Percentiles rank a stretch among this genome's conserved stretches.
phyloP scores from a whole-genome alignment of 2,329 filamentous ascomycete species.

The Ceratocystiopsis minuta region DNA sequence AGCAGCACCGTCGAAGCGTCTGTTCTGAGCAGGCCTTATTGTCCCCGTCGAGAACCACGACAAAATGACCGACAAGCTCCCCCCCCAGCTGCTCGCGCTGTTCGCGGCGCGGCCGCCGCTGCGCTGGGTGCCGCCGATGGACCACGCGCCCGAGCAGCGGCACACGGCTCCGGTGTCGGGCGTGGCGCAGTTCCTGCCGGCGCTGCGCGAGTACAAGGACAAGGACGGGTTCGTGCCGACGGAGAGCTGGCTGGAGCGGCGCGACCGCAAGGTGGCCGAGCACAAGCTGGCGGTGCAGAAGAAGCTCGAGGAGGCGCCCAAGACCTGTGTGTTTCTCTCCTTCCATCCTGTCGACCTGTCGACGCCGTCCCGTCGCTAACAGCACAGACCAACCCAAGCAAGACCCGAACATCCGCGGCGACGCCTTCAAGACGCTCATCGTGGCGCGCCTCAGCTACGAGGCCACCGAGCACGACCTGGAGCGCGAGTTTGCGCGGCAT shows the following conservation, averaged over 20 bases:
- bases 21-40: too few species aligned
- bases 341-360: too few species aligned
- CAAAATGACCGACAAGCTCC: constrained; percentile 87
- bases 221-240: constrained; percentile 62
- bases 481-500: constrained; percentile 83
- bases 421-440: constrained; percentile 90
- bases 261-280: constrained; percentile 69
- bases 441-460: constrained; percentile 82
- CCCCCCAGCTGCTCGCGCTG: constrained; percentile 77
- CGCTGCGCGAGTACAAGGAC: constrained; percentile 60
- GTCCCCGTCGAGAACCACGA: background rate
- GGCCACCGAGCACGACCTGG: constrained; percentile 72
- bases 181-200: constrained; percentile 56
- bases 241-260: constrained; percentile 81
- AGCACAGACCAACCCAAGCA: constrained; percentile 57
- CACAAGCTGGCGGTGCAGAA: constrained; percentile 52
- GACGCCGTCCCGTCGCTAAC: too few species aligned
- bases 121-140: constrained; percentile 69
- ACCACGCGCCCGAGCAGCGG: constrained; percentile 68
- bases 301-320: constrained; percentile 43
- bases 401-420: constrained; percentile 77
- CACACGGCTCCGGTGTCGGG: constrained; percentile 56
- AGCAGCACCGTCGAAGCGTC: too few species aligned
- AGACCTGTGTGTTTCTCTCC: constrained; percentile 33
- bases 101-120: constrained; percentile 88